Base-by-base conservation (phyloP, 2,329 filamentous ascomycete species). In the Pseudocercospora pini-densiflorae region DNA sequence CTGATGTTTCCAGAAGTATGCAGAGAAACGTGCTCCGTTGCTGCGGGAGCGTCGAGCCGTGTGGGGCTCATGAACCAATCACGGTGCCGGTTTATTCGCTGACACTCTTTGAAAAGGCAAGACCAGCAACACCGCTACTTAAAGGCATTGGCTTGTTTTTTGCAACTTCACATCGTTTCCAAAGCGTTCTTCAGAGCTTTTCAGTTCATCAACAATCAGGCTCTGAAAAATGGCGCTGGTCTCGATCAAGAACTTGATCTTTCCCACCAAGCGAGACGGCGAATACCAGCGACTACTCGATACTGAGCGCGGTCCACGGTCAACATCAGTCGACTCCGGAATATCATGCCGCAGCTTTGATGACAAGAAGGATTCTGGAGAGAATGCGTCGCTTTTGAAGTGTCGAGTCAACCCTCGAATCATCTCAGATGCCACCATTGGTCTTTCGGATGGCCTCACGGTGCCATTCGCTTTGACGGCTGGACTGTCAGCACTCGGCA, bases 401-500 rank as follows among this genome's bases (percentile, higher is more conserved):
- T 61, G 64, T 43, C 69, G 69, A 29, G 70, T 77, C 63, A 73
- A 73, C 47, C 73, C 77, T 9, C 79, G 82, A 21, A 80, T 83
- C 54, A 77, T 85, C 53, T 83, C 83, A 6, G 79, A 82, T 68
- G 77, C 78, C 6, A 81, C 79, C 8, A 76, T 82, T 53, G 80
- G 80, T 14, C 72, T 81, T 19, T 79, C 79, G 16, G 80, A 82
- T 65, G 80, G 80, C 33, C 69, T 82, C 63, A 81, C 80, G 0
- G 80, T 82, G 19, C 80, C 80, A 2, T 82, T 82, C 67, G 80
- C 80, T 1, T 72, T 81, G 8, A 81, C 79, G 12, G 79, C 80
- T 2, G 79, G 80, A 12, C 71, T 82, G 6, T 80, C 79, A 3
- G 78, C 80, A 6, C 66, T 81, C 14, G 78, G 78, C 9, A 73